Base-by-base conservation (phyloP, 371 early-diverging fungal species). In the Batrachochytrium dendrobatidis region DNA sequence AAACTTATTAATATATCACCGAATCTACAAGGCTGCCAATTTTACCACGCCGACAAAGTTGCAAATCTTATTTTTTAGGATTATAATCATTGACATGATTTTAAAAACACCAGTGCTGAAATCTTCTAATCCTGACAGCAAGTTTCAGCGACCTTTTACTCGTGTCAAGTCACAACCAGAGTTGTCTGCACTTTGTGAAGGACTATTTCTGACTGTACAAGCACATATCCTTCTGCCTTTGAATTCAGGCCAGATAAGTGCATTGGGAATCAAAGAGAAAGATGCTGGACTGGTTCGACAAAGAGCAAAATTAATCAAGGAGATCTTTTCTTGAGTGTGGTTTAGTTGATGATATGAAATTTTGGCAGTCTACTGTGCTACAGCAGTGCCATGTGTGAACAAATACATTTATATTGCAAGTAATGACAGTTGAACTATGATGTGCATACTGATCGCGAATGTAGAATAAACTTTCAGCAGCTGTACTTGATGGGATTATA, bases 151-250 rank as follows among this genome's bases (percentile, higher is more conserved):
- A 26, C 46, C 12, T 20, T 45, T 45, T 12, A 5, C 4, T 43
- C 55, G 48, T 39, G 48, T 0, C 24, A 56, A 45, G 56, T 22
- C 29, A 10, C 39, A 34, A 57, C 59, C 2, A 29, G 58, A 63
- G 49, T 45, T 51, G 34, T 59, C 55, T 63, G 58, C 55, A 34
- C 59, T 73, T 17, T 44, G 66, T 20, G 70, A 73, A 45, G 74
- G 74, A 17, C 59, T 73, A 22, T 50, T 39, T 24, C 67, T 73
- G 32, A 70, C 70, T 55, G 44, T 73, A 53, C 30, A 59, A 43
- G 60, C 59, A 31, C 62, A 68, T 32, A 59, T 68, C 8, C 50
- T 56, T 49, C 57, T 56, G 53, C 32, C 50, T 29, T 26, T 45
- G 24, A 45, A 45, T 20, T 20, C 46, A 3, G 46, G 46, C 3